These are phyloP conservation scores for Fusarium duplospermum DNA, from an alignment of 2,329 filamentous ascomycete genomes.

Conservation along the genomic window DNA sequence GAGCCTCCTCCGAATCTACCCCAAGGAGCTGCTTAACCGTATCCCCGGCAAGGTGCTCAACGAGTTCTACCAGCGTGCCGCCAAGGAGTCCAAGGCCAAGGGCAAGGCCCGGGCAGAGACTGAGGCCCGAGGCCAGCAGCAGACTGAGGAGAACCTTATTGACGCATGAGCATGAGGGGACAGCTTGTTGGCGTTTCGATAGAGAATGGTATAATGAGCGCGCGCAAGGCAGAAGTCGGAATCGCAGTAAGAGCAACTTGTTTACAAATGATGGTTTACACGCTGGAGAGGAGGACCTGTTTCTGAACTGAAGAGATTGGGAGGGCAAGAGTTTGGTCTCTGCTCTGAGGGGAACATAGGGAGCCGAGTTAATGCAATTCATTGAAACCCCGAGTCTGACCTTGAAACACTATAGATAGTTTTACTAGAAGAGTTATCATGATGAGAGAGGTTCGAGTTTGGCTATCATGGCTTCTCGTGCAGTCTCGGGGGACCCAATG, in stretches of 20 bases:
- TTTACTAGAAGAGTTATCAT: slow-evolving; percentile 18
- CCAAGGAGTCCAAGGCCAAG: slow-evolving; percentile 72
- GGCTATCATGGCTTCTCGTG: slow-evolving; percentile 23
- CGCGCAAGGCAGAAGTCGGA: slow-evolving; percentile 38
- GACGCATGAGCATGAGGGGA: slow-evolving; percentile 64
- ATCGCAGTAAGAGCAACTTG: slow-evolving; percentile 36
- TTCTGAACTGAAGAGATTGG: slow-evolving; percentile 31
- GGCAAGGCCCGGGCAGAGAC: slow-evolving; percentile 64
- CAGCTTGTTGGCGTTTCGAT: slow-evolving; percentile 37
- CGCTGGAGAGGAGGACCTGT: slow-evolving; percentile 28
- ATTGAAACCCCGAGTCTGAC: slow-evolving; percentile 30
- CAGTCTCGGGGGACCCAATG: slow-evolving; percentile 24
- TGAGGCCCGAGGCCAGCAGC: slow-evolving; percentile 53
- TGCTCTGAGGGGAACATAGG: slow-evolving; percentile 43
- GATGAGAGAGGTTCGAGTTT: slow-evolving; percentile 11
- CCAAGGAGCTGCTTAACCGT: slow-evolving; percentile 97
- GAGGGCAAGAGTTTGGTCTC: slow-evolving; percentile 39
- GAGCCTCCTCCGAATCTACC: slow-evolving; percentile 96
- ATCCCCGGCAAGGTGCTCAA: slow-evolving; percentile 86
- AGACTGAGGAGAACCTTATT: slow-evolving; percentile 69
- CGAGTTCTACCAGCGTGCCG: slow-evolving; percentile 81
- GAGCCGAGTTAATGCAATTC: slow-evolving; percentile 48
- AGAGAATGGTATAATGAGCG: slow-evolving; percentile 43
- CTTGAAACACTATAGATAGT: neutral
- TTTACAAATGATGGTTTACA: slow-evolving; percentile 41